Evolutionary conservation across 352 stramenopile species (phyloP).

Genomic region (Phytophthora quininea): DNA sequence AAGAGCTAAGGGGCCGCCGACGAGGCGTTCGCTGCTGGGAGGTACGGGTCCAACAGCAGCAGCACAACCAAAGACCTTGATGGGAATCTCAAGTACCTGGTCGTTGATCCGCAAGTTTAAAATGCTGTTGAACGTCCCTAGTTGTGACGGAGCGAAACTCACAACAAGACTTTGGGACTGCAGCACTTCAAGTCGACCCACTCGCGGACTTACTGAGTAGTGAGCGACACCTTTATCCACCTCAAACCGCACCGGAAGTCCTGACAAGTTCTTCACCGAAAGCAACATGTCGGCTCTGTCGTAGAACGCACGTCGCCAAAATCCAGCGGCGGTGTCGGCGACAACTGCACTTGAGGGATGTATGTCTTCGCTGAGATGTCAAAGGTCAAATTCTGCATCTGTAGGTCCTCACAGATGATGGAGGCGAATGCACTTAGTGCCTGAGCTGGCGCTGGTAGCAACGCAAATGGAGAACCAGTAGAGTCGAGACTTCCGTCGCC

Average conservation of each 20-base stretch:
- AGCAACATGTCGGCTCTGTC: conserved; percentile 86
- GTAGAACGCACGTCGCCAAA: conserved; percentile 89
- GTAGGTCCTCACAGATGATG: conserved; percentile 69
- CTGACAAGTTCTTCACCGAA: conserved; percentile 81
- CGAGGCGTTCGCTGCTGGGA: conserved; percentile 26
- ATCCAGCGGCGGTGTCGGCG: conserved; percentile 50
- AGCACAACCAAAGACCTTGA: conserved; percentile 74
- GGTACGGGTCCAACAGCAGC: conserved; percentile 51
- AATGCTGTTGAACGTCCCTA: conserved; percentile 72
- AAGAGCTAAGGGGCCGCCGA: conserved; percentile 70
- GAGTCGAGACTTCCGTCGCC: conserved; percentile 9
- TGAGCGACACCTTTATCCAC: conserved; percentile 69
- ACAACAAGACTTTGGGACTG: conserved; percentile 90
- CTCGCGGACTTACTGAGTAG: conserved; percentile 70
- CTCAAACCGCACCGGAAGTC: conserved; percentile 65
- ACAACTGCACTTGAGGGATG: conserved; percentile 53
- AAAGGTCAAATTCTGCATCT: conserved; percentile 76
- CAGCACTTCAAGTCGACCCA: conserved; percentile 78
- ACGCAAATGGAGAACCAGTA: conserved; percentile 17
- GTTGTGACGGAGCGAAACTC: conserved; percentile 88
- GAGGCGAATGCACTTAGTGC: conserved; percentile 72
- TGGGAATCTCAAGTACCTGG: conserved; percentile 49
- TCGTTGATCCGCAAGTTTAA: conserved; percentile 59
- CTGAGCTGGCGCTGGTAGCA: conserved; percentile 30
- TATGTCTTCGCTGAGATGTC: conserved; percentile 73